phyloP scores from a whole-genome alignment of 2,329 filamentous ascomycete genomes.

The Claviceps sp. region DNA sequence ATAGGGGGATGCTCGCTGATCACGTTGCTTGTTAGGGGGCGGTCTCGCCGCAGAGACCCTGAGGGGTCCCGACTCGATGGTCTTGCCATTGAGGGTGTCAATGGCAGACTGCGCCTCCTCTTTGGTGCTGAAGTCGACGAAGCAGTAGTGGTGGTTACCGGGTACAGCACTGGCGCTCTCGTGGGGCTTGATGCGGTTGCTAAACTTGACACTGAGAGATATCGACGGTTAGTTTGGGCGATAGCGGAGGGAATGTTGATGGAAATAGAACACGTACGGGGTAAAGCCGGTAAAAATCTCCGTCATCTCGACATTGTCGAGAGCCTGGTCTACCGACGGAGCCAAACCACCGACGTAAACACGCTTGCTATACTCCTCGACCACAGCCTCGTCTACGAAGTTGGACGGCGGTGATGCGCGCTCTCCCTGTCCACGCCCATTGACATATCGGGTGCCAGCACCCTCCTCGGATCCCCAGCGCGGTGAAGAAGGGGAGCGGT shows the following conservation, averaged over 20 bases:
- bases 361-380: constrained; percentile 15
- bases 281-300: constrained; percentile 33
- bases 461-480: constrained; percentile 32
- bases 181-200: constrained; percentile 44
- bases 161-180: constrained; percentile 36
- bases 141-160: constrained; percentile 49
- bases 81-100: constrained; percentile 12
- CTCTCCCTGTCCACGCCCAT: background rate
- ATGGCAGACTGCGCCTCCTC: constrained; percentile 41
- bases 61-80: constrained; percentile 11
- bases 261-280: constrained; percentile 12
- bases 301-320: constrained; percentile 31
- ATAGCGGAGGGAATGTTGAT: background rate
- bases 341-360: constrained; percentile 38
- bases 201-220: constrained; percentile 17
- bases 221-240: background rate
- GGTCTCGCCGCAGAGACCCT: constrained; percentile 8
- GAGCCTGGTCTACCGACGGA: constrained; percentile 32
- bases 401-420: background rate
- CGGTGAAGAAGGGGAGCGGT: constrained; percentile 15
- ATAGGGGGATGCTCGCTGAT: background rate
- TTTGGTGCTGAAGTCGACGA: constrained; percentile 45
- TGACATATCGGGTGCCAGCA: background rate
- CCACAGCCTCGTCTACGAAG: background rate
- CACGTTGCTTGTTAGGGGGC: constrained; percentile 1